Percentiles rank a stretch among this genome's conserved stretches.
Conservation (phyloP, 805 yeast genomes). For the Lipomyces kockii region DNA sequence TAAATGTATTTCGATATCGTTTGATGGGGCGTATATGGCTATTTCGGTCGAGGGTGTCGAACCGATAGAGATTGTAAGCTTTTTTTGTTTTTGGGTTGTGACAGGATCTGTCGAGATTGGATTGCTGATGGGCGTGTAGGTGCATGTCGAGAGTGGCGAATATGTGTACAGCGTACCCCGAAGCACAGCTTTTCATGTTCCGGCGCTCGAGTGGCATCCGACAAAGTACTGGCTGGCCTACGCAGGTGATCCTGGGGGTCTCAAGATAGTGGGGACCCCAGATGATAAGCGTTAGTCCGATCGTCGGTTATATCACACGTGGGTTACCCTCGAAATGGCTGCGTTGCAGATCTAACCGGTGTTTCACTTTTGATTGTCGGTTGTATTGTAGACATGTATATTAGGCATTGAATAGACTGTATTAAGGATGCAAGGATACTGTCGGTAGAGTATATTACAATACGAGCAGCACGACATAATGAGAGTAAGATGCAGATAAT, state of each 20-base stretch:
- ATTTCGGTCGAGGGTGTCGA: conserved; percentile 52
- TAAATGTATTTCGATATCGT: conserved; percentile 48
- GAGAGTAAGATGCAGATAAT: too few species aligned
- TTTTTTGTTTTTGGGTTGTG: background rate
- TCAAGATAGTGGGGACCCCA: conserved; percentile 24
- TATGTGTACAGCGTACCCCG: conserved; percentile 34
- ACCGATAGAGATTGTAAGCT: conserved; percentile 49
- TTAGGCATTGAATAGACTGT: too few species aligned
- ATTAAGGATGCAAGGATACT: too few species aligned
- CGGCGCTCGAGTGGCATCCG: conserved; percentile 47
- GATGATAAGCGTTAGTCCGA: conserved; percentile 7
- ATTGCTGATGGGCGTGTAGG: conserved; percentile 4
- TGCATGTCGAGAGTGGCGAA: conserved; percentile 44
- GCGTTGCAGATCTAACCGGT: too few species aligned
- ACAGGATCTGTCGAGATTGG: background rate
- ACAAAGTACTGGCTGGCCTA: conserved; percentile 39
- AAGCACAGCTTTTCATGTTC: conserved; percentile 36
- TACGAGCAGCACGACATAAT: too few species aligned
- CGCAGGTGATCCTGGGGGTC: conserved; percentile 41
- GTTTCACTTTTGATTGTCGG: too few species aligned
- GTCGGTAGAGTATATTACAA: too few species aligned
- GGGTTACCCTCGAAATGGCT: background rate
- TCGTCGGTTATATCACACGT: background rate
- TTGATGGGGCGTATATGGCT: conserved; percentile 55
- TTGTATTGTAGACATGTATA: too few species aligned